Base-by-base conservation (phyloP, 257 asterid genomes). In the Ophiorrhiza pumila region DNA sequence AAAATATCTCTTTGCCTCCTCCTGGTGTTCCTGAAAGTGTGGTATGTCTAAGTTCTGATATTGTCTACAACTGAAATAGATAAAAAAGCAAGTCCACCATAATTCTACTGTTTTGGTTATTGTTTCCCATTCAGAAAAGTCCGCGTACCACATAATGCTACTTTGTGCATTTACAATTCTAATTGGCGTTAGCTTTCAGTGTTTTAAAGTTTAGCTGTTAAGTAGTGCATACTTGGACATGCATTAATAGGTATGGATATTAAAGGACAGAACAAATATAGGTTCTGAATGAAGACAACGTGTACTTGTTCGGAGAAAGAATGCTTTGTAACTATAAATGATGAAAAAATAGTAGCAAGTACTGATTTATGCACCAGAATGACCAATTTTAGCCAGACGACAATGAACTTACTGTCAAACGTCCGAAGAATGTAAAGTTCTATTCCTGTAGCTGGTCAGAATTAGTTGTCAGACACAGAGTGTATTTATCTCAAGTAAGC, bases 21-120 rank as follows among this genome's bases (percentile, higher is more conserved):
- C 82, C 72, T 14, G 91, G 87, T 32, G 83, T 83, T 69, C 93
- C 96, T 1, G 88, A 88, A 81, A 85, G 91, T 68, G 95, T 88
- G 91, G 96, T 90, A 55, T 62, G 17, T 67, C 70, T 37, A 15
- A 5, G 13, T 11, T 20, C 47, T 14, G 35, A 22, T 20, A 42
- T 57, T 66, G 29, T 47, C 43, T n/a, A 25, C 43, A 29, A 32
- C 32, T 60, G 23, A 25, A 31, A 53, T 4, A 53, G 25, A 22
- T 5, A 10, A 58, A 8, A 10, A 0, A n/a, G 32, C 6, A 55
- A 55, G 32, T 27, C 3, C 12, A 53, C 61, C 31, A 0, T n/a
- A n/a, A 8, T 25, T 11, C 12, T 10, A 3, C 23, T 23, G 61
- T 2, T 55, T 10, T 25, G 25, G 3, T 55, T 25, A 55, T n/a